Conservation (phyloP, 2,329 filamentous ascomycete species). For the Fusarium hainanense region DNA sequence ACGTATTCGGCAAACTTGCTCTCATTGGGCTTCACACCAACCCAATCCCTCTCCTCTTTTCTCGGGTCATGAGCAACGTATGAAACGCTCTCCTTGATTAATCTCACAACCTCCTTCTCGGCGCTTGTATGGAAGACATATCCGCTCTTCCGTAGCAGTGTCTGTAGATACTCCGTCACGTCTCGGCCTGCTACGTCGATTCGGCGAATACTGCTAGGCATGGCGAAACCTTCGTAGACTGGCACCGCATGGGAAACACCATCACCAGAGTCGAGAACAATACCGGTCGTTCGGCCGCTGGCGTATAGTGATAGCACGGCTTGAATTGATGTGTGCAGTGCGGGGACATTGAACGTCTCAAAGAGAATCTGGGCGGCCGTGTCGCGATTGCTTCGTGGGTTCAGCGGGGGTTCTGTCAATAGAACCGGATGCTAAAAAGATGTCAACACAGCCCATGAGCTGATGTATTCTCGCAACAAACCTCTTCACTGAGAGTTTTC, state of each 20-base stretch:
- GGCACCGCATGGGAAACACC: slow-evolving; percentile 97
- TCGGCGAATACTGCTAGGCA: slow-evolving; percentile 92
- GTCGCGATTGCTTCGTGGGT: slow-evolving; percentile 94
- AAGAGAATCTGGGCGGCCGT: slow-evolving; percentile 97
- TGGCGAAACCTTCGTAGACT: slow-evolving; percentile 97
- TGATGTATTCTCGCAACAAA: slow-evolving; percentile 49
- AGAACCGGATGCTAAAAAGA: slow-evolving; percentile 83
- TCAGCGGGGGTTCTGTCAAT: slow-evolving; percentile 93
- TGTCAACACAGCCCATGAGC: slow-evolving; percentile 30
- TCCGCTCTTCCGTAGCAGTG: slow-evolving; percentile 88
- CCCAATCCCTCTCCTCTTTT: slow-evolving; percentile 97
- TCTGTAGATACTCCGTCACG: slow-evolving; percentile 95
- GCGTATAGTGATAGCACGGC: slow-evolving; percentile 96
- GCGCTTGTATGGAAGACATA: slow-evolving; percentile 97
- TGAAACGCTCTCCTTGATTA: slow-evolving; percentile 94
- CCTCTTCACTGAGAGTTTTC: slow-evolving; percentile 97
- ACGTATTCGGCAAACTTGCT: slow-evolving; percentile 87
- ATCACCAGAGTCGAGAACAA: slow-evolving; percentile 94
- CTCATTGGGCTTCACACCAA: slow-evolving; percentile 79
- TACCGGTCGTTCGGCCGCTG: slow-evolving; percentile 93
- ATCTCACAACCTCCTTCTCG: slow-evolving; percentile 97
- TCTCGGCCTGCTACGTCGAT: slow-evolving; percentile 97
- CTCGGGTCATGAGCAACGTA: slow-evolving; percentile 92
- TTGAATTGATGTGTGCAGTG: slow-evolving; percentile 96
- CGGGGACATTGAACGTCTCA: slow-evolving; percentile 98